Conservation (phyloP, 1,284 basidiomycete genomes). For the Dichomitus squalens region DNA sequence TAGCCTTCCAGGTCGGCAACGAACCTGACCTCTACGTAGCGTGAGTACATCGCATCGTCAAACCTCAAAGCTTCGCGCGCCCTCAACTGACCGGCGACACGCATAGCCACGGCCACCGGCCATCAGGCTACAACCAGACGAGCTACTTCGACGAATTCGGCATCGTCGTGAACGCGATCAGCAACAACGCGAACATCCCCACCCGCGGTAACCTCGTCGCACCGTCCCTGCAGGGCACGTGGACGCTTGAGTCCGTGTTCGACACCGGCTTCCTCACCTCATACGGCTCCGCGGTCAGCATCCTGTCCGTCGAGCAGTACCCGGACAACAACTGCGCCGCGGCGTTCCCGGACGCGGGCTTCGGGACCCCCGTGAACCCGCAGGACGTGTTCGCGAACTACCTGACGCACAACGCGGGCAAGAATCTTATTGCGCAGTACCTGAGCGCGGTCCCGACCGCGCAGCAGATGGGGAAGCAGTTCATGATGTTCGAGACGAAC, state of each 20-base stretch:
- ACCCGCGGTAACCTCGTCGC: slow-evolving; percentile 44
- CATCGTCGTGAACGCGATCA: slow-evolving; percentile 43
- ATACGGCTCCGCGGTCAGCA: slow-evolving; percentile 41
- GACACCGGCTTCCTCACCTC: slow-evolving; percentile 47
- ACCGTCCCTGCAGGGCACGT: slow-evolving; percentile 51
- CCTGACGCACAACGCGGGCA: slow-evolving; percentile 56
- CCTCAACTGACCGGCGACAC: background rate
- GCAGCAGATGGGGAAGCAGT: slow-evolving; percentile 41
- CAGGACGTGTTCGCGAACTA: slow-evolving; percentile 57
- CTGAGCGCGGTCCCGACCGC: slow-evolving; percentile 48
- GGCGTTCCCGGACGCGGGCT: slow-evolving; percentile 35
- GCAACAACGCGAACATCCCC: slow-evolving; percentile 38
- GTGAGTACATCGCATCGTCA: slow-evolving; percentile 17
- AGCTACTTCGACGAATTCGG: slow-evolving; percentile 56
- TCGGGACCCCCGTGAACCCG: slow-evolving; percentile 36
- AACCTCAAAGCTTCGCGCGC: background rate
- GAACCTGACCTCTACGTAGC: slow-evolving; percentile 68
- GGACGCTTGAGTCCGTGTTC: slow-evolving; percentile 48
- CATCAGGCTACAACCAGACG: slow-evolving; percentile 41
- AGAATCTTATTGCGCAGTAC: slow-evolving; percentile 49
- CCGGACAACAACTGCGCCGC: slow-evolving; percentile 64
- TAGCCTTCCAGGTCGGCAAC: slow-evolving; percentile 66
- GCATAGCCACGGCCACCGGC: slow-evolving; percentile 36
- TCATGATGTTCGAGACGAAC: slow-evolving; percentile 61
- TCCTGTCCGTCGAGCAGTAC: slow-evolving; percentile 52